Percentiles rank a stretch among this genome's conserved stretches.
phyloP scores from a whole-genome alignment of 768 basidiomycete species.

The Boletus reticuloceps region DNA sequence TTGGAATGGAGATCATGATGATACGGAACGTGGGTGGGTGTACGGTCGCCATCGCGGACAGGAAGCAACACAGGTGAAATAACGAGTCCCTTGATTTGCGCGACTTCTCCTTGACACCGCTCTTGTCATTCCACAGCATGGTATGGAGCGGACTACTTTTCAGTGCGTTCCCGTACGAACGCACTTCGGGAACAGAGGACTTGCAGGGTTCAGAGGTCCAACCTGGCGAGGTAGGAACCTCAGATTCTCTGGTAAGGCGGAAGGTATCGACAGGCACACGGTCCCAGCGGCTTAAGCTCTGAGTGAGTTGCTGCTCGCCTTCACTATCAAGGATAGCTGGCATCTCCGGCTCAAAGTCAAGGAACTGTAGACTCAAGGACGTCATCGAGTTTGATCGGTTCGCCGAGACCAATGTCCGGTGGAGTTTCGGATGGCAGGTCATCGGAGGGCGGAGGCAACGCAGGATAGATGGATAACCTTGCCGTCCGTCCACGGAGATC shows the following conservation, averaged over 20 bases:
- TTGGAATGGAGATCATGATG: constrained; percentile 36
- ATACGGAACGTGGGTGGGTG: constrained; percentile 42
- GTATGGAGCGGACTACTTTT: constrained; percentile 54
- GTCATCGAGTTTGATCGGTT: constrained; percentile 63
- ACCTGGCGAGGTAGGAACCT: constrained; percentile 28
- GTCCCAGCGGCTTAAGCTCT: constrained; percentile 68
- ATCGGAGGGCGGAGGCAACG: constrained; percentile 35
- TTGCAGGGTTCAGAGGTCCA: constrained; percentile 29
- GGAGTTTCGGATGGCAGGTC: constrained; percentile 33
- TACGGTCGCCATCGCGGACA: constrained; percentile 53
- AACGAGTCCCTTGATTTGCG: constrained; percentile 33
- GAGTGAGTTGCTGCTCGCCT: constrained; percentile 38
- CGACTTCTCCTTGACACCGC: constrained; percentile 16
- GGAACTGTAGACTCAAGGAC: constrained; percentile 73
- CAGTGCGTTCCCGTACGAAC: constrained; percentile 41
- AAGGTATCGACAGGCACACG: constrained; percentile 70
- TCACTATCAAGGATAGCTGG: constrained; percentile 35
- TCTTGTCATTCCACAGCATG: constrained; percentile 49
- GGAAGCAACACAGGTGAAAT: constrained; percentile 54
- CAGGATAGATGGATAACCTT: constrained; percentile 33
- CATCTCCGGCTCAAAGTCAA: constrained; percentile 51
- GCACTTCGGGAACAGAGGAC: constrained; percentile 16
- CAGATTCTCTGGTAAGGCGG: constrained; percentile 52
- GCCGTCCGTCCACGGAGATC: constrained; percentile 33
- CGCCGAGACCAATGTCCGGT: constrained; percentile 41